Percentiles rank a stretch among this genome's conserved stretches.
phyloP scores from a whole-genome alignment of 495 filamentous ascomycete genomes.

The Filosporella fistucella region DNA sequence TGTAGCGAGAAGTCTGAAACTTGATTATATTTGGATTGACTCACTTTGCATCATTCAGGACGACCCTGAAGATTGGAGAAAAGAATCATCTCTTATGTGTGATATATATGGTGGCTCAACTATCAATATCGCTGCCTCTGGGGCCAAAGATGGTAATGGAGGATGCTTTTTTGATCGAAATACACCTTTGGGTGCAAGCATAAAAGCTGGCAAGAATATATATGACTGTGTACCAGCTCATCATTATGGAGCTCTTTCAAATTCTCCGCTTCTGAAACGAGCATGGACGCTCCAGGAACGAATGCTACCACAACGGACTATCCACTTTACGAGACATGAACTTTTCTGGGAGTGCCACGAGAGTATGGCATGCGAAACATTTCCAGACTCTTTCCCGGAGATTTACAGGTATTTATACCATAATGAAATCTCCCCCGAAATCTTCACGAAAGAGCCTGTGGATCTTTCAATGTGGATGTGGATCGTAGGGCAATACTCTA shows the following conservation, averaged over 20 bases:
- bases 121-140: conserved; percentile 5
- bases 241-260: neutral
- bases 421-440: neutral
- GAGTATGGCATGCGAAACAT: neutral
- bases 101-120: conserved; percentile 15
- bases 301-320: conserved; percentile 10
- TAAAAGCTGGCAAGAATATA: neutral
- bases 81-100: conserved; percentile 32
- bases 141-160: neutral
- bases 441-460: neutral
- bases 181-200: neutral
- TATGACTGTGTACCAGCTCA: neutral
- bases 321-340: conserved; percentile 14
- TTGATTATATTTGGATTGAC: conserved; percentile 28
- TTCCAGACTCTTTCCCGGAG: neutral
- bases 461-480: neutral
- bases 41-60: conserved; percentile 31
- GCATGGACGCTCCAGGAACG: conserved; percentile 22
- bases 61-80: conserved; percentile 30
- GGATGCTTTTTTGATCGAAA: conserved; percentile 1
- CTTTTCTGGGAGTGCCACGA: conserved; percentile 19
- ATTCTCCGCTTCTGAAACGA: neutral
- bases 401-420: neutral
- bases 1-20: neutral
- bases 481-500: neutral